Base-by-base conservation (phyloP, 2,329 filamentous ascomycete species). In the Neofusicoccum umdonicola region DNA sequence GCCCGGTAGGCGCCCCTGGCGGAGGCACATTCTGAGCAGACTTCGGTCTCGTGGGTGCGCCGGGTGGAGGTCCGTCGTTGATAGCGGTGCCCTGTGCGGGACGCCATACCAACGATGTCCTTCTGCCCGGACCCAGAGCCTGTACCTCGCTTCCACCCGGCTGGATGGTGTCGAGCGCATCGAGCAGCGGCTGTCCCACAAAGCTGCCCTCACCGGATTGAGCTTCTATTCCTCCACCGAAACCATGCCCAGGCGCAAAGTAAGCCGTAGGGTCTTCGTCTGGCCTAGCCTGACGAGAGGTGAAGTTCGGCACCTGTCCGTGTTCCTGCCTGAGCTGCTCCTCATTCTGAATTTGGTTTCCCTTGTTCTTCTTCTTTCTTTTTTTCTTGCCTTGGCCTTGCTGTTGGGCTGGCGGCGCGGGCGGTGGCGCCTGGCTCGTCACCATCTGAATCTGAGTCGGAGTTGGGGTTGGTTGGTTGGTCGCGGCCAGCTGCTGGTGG, bases 131-230 rank as follows among this genome's bases (percentile, higher is more conserved):
- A 9, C n/a, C 48, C 3, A 15, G 8, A 37, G 13, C 22, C 31
- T 62, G 22, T 9, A 13, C 45, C 34, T 62, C 22, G 15, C 56
- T 31, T 60, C 56, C 41, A n/a, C 12, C 15, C 39, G n/a, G 37
- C 61, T 48, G 39, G 19, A 50, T 41, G 15, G 15, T 41, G 7
- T 57, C 56, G 13, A 67, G 54, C 5, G 41, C 56, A 15, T 65
- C 57, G 11, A 67, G 50, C n/a, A 67, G 42, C 6, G 50, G 22
- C n/a, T 63, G 54, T 7, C 65, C 65, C n/a, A 65, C 65, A n/a
- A 66, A 64, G 42, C 34, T 34, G 17, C 31, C 41, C 35, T 37
- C 34, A 17, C 31, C 11, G 8, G 15, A 8, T 9, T 2, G 35
- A 5, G 27, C 44, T 5, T 42, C 22, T 4, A 7, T 11, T 15